Base-by-base conservation (phyloP, 2,329 filamentous ascomycete genomes). In the Dryadomyces quercus-mongolicae region DNA sequence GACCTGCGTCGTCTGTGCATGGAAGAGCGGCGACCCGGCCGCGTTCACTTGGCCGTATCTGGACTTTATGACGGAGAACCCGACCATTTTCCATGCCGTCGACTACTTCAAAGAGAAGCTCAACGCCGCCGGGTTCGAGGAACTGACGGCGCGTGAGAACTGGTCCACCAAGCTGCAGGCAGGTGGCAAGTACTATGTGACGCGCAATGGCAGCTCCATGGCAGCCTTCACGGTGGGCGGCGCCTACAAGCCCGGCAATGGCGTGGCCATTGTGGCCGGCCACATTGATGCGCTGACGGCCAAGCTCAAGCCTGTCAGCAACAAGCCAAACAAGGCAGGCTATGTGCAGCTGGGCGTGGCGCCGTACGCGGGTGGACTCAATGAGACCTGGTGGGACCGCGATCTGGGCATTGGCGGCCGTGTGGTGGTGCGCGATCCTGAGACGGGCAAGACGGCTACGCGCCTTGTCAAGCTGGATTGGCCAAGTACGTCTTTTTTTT, bases 311-410 rank as follows among this genome's bases (percentile, higher is more conserved):
- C 92, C 93, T 10, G 80, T 96, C 31, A 89, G 89, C 64, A 87
- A 81, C 64, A 83, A 95, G 63, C 82, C 85, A n/a, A 87, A 76
- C 62, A 89, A 86, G 66, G 85, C 87, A 36, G 92, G 93, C 53
- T 98, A 89, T 65, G 68, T 88, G 31, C 89, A 97, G 72, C 78
- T 97, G 7, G 92, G 88, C 22, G 88, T 97, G 53, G 91, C 93
- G 2, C 93, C 88, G 0, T 98, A 97, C 66, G 92, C 90, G 10
- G 92, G 93, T 51, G 90, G 76, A 1, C 71, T 97, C 58, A 93
- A 91, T 66, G 75, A 77, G 58, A 97, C 93, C 1, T 97, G 93
- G 93, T 97, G 91, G 92, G 93, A 97, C 68, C 82, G 93, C 42
- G 93, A 98, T 68, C 77, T 98, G 52, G 85, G 87, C 60, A 86